Conservation (phyloP, 78 protist species). For the Dictyostelium capitatum region DNA sequence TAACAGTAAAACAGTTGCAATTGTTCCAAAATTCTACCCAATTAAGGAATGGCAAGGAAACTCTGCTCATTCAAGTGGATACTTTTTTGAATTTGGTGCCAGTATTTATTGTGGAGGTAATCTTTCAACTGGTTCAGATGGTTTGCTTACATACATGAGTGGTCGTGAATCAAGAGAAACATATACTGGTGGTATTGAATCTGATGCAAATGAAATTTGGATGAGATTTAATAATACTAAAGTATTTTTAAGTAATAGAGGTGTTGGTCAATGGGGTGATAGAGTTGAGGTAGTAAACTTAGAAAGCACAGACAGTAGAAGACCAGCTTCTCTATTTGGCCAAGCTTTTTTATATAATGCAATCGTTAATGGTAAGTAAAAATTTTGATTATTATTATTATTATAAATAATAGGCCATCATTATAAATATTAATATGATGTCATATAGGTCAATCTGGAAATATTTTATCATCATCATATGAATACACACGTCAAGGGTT, state of each 20-base stretch:
- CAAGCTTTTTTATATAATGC: conserved; percentile 48
- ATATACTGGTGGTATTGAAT: neutral
- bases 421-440: no score
- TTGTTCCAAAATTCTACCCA: conserved; percentile 58
- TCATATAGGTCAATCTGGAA: no score
- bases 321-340: conserved; percentile 69
- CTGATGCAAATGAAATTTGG: conserved; percentile 6
- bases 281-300: conserved; percentile 23
- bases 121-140: neutral
- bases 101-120: conserved; percentile 75
- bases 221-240: conserved; percentile 66
- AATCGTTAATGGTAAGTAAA: conserved; percentile 39
- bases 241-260: conserved; percentile 24
- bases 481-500: conserved; percentile 78
- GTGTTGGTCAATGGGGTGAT: conserved; percentile 70
- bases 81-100: conserved; percentile 58
- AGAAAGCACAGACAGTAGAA: conserved; percentile 11
- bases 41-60: conserved; percentile 81
- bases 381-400: no score
- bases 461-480: neutral
- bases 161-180: conserved; percentile 73
- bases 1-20: neutral
- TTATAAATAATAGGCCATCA: no score
- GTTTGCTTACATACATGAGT: conserved; percentile 22
- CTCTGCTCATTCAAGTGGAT: conserved; percentile 82